These are phyloP conservation scores for Daldinia decipiens DNA, from an alignment of 495 filamentous ascomycete species.

Conservation along the genomic window DNA sequence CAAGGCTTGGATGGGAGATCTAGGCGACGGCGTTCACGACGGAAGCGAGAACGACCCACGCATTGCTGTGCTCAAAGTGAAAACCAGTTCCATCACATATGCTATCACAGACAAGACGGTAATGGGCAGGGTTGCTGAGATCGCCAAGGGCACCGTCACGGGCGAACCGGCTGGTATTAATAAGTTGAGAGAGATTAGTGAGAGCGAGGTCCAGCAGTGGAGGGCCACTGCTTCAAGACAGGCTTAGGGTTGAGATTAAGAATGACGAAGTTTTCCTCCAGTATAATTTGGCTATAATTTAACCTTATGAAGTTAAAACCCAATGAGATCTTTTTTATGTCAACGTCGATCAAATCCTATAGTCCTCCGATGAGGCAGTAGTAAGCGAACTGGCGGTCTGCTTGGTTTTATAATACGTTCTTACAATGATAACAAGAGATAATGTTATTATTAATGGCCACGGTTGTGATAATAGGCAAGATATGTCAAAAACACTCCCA, in stretches of 20 bases:
- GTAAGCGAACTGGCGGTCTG: neutral
- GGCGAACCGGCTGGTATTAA: slow-evolving; percentile 80
- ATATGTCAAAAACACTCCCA: no score
- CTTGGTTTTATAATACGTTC: neutral
- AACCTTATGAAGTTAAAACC: neutral
- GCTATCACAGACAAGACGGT: slow-evolving; percentile 61
- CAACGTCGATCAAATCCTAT: neutral
- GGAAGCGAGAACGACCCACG: slow-evolving; percentile 83
- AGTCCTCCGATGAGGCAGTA: neutral
- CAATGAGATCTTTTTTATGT: neutral
- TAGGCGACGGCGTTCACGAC: slow-evolving; percentile 88
- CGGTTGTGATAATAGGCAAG: neutral
- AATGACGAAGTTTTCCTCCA: neutral
- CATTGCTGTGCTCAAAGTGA: slow-evolving; percentile 75
- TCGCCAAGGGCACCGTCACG: slow-evolving; percentile 77
- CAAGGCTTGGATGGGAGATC: slow-evolving; percentile 90
- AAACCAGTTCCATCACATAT: slow-evolving; percentile 71
- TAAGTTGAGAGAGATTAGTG: slow-evolving; percentile 79
- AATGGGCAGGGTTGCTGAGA: slow-evolving; percentile 71
- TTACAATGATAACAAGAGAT: neutral
- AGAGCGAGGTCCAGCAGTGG: slow-evolving; percentile 71
- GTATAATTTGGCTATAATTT: neutral
- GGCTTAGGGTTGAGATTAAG: neutral
- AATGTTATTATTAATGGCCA: neutral
- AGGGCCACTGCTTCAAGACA: slow-evolving; percentile 49